Evolutionary conservation across 176 grass and related monocot species (phyloP), one percentile per base, ranked within the genome.

Genomic region (Carex cristatella): DNA sequence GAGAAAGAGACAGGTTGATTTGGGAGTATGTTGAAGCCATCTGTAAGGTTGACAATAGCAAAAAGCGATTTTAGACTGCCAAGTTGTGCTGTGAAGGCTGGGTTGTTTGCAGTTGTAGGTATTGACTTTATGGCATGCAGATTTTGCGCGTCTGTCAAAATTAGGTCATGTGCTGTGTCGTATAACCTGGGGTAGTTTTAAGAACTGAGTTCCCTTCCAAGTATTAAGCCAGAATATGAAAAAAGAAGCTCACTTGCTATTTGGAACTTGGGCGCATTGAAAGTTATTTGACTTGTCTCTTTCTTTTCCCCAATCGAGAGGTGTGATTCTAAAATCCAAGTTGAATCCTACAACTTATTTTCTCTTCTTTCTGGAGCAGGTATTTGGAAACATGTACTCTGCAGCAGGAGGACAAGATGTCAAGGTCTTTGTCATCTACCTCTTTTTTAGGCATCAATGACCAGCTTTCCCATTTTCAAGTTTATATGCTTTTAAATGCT

Each of bases 341-440:
- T 86, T 68, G 44, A 71, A 37, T 67, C n/a, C 4, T 10, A 5
- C 15, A 65, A 12, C 73, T 81, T 81, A n/a, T 81, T 16, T 23
- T 88, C 68, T 12, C 89, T 44, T 69, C 13, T 84, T 87, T 83
- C 69, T 75, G 13, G 80, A 92, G 53, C 91, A 98, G 96, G 89
- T 92, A n/a, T 94, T 98, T 89, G 93, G 79, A 28, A 88, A 81
- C 82, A 85, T 80, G 7, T 93, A 89, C 69, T 81, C 61, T 3
- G 55, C 68, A 61, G 79, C 61, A 94, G 91, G 96, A 81, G 96
- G 93, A 35, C 91, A 87, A 92, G 96, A 98, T 92, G 93, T 98
- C 86, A 88, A 98, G 96, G 96, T 98, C 86, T 38, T 32, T 72
- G 82, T 10, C 37, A 76, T 81, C 82, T 78, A 33, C 51, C 57